phyloP scores from a whole-genome alignment of 495 filamentous ascomycete genomes.

The Podospora pseudocomata region DNA sequence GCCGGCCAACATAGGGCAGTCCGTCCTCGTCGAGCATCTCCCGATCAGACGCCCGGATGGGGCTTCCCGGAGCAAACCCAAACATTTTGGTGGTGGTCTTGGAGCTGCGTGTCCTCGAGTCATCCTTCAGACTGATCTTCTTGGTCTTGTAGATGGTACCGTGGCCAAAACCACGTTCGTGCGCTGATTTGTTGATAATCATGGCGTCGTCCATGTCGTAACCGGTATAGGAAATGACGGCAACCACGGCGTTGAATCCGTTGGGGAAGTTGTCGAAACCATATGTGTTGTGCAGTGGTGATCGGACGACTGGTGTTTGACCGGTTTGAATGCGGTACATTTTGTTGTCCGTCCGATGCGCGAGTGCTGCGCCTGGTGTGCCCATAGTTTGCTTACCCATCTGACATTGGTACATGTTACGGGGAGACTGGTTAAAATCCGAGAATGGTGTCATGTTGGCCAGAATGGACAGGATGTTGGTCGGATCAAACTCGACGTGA shows the following conservation, averaged over 20 bases:
- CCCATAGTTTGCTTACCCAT: slow-evolving; percentile 99
- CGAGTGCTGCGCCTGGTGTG: slow-evolving; percentile 81
- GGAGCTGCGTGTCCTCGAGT: slow-evolving; percentile 52
- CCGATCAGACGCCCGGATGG: slow-evolving; percentile 59
- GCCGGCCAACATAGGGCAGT: slow-evolving; percentile 70
- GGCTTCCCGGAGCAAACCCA: slow-evolving; percentile 73
- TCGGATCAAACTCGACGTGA: slow-evolving; percentile 92
- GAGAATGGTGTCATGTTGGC: slow-evolving; percentile 99
- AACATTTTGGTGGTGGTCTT: slow-evolving; percentile 69
- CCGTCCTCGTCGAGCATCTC: slow-evolving; percentile 79
- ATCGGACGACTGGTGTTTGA: slow-evolving; percentile 89
- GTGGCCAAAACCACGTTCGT: slow-evolving; percentile 95
- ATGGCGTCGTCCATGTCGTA: slow-evolving; percentile 99
- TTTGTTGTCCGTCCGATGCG: slow-evolving; percentile 94
- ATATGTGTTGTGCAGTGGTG: slow-evolving; percentile 90
- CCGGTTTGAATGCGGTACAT: slow-evolving; percentile 91
- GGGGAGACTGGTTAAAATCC: slow-evolving; percentile 96
- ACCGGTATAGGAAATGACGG: slow-evolving; percentile 96
- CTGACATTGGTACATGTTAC: slow-evolving; percentile 99
- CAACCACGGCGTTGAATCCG: slow-evolving; percentile 93
- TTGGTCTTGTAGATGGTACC: slow-evolving; percentile 98
- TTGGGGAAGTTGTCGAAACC: slow-evolving; percentile 98
- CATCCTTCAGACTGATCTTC: slow-evolving; percentile 74
- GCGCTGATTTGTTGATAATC: slow-evolving; percentile 97
- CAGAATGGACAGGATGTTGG: slow-evolving; percentile 94